phyloP scores from a whole-genome alignment of 208 protist genomes.

The Endotrypanum monterogeii region DNA sequence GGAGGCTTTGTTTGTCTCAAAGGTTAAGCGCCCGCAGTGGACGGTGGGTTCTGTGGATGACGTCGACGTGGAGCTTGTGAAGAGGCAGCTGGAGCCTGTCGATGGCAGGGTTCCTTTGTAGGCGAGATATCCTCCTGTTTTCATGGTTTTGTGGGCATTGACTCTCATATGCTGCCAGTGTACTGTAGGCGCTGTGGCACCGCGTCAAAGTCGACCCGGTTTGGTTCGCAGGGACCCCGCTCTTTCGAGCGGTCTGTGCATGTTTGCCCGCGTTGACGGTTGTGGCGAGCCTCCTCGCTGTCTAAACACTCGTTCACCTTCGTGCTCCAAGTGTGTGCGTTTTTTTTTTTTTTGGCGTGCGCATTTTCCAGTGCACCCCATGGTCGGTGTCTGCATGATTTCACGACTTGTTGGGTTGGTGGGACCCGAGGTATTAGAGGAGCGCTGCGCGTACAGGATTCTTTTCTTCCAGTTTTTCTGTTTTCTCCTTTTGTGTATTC shows the following conservation, averaged over 20 bases:
- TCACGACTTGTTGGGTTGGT: too few species aligned
- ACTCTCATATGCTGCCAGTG: background rate
- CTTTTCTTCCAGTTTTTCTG: too few species aligned
- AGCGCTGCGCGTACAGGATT: too few species aligned
- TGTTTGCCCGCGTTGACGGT: background rate
- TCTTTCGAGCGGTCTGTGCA: background rate
- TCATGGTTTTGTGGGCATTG: background rate
- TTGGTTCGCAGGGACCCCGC: too few species aligned
- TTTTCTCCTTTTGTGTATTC: too few species aligned
- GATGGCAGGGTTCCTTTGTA: background rate
- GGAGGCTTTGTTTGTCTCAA: constrained; percentile 41
- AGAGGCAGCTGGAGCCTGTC: background rate
- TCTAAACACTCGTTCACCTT: background rate
- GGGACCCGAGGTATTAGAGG: too few species aligned
- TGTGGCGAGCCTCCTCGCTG: background rate
- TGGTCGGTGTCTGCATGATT: too few species aligned
- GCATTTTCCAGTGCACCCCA: too few species aligned
- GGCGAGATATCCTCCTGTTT: too few species aligned
- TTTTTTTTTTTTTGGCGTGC: too few species aligned
- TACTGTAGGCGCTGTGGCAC: too few species aligned
- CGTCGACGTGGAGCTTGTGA: constrained; percentile 22
- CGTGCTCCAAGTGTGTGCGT: background rate
- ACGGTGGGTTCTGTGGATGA: constrained; percentile 37
- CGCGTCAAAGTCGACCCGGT: too few species aligned
- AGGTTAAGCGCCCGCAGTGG: constrained; percentile 48